Percentiles rank a stretch among this genome's conserved stretches.
These are phyloP conservation scores for Leccinum sublutescens DNA, from an alignment of 768 basidiomycete genomes.

Conservation along the genomic window DNA sequence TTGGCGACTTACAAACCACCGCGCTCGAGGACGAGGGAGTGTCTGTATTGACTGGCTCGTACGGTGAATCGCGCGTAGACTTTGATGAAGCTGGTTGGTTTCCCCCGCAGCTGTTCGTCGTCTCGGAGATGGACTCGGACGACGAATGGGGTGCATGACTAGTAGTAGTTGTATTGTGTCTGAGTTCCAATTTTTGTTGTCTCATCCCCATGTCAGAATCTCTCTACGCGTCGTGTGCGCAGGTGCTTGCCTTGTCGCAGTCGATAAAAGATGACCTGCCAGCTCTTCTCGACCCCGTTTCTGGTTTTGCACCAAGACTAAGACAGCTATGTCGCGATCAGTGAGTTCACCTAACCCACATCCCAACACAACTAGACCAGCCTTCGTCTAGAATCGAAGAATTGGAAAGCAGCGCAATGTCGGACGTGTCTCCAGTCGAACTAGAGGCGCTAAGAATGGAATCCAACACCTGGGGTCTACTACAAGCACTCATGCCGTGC, in stretches of 20 bases:
- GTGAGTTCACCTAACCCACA: conserved; percentile 39
- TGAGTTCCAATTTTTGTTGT: too few relatives aligned
- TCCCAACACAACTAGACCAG: not conserved
- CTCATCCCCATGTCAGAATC: conserved; percentile 28
- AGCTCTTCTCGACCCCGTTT: conserved; percentile 60
- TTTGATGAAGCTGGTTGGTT: conserved; percentile 63
- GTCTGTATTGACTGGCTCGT: conserved; percentile 52
- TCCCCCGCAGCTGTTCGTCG: conserved; percentile 33
- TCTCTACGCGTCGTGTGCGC: conserved; percentile 65
- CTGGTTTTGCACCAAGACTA: conserved; percentile 69
- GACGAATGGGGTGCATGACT: conserved; percentile 25
- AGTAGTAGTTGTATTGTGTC: not conserved
- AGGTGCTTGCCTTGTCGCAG: conserved; percentile 62
- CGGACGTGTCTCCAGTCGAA: conserved; percentile 45
- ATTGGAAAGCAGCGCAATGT: conserved; percentile 41
- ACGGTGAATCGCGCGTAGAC: conserved; percentile 57
- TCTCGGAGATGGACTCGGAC: conserved; percentile 11
- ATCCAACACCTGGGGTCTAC: conserved; percentile 76
- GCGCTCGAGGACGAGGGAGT: conserved; percentile 76
- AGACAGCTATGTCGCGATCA: conserved; percentile 51
- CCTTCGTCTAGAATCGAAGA: conserved; percentile 47
- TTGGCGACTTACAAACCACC: conserved; percentile 67
- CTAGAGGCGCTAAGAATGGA: conserved; percentile 68
- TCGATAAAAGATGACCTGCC: conserved; percentile 53
- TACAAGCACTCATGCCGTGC: conserved; percentile 77